Evolutionary conservation across 2,329 filamentous ascomycete species (phyloP), one percentile per base, ranked within the genome.

Genomic region (Pseudogymnoascus sp.): DNA sequence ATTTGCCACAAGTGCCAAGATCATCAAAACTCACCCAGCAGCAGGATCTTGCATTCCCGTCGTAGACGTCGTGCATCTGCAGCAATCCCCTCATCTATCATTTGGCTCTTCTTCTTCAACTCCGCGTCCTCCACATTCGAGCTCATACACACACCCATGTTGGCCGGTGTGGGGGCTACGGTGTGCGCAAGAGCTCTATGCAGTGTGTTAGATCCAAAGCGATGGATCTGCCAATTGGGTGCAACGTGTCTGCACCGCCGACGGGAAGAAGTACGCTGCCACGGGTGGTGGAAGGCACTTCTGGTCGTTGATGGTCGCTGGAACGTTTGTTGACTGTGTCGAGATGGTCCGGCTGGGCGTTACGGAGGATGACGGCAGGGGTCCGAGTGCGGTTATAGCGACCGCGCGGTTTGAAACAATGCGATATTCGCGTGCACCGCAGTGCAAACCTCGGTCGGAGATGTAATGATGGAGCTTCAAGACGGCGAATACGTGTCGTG

Each of bases 31-130:
- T 68, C 86, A 97, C 95, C 95, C 71, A 99, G 82, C 63, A 99
- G 81, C 66, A 99, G 79, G 70, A 99, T 97, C 80, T 99, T 99
- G 91, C 95, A 97, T 89, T 99, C 95, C 80, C 92, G 86, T 76
- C 93, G 87, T 81, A 97, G 81, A 76, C 90, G 86, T 77, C 91
- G 91, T 62, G 92, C 96, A 77, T 99, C 95, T 75, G 97, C 93
- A 76, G 97, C 93, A 67, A 99, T 82, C 72, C 86, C 88, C 77
- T 89, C 90, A 78, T 99, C 95, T 74, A 99, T 99, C 76, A 89
- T 89, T 78, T 97, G 92, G 77, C 92, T 97, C 78, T 90, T 87
- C 83, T 97, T 96, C 84, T 95, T 96, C 82, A 92, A 88, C 75
- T 96, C 92, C 75, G 83, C 86, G 80, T 96, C 91, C 75, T 92